Conservation (phyloP, 352 stramenopile species). For the Pythium aristosporum region DNA sequence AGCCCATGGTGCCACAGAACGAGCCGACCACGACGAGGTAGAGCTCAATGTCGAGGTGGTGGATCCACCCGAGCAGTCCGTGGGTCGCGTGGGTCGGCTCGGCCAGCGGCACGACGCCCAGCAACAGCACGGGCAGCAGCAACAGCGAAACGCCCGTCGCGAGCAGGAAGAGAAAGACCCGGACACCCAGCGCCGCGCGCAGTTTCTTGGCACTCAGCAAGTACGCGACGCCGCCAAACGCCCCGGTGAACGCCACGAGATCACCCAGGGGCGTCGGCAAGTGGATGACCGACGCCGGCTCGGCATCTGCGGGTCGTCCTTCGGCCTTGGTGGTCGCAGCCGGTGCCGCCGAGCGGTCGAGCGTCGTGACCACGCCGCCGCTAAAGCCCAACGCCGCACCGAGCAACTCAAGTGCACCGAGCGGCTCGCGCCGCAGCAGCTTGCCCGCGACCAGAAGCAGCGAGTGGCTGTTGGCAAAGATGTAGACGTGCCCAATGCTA, state of each 20-base stretch:
- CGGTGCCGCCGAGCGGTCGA: constrained; percentile 25
- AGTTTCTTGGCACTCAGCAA: constrained; percentile 46
- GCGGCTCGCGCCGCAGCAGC: constrained; percentile 35
- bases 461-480: constrained; percentile 59
- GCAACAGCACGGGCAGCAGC: constrained; percentile 34
- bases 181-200: constrained; percentile 35
- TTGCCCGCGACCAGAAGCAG: constrained; percentile 55
- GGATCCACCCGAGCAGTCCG: constrained; percentile 46
- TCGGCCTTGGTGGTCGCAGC: neutral
- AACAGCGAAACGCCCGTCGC: constrained; percentile 34
- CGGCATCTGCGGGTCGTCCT: neutral
- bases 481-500: constrained; percentile 56
- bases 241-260: constrained; percentile 52
- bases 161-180: constrained; percentile 46
- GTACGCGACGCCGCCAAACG: constrained; percentile 49
- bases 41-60: constrained; percentile 44
- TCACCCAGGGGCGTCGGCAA: constrained; percentile 30
- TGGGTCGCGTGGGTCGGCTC: constrained; percentile 20
- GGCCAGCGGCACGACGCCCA: constrained; percentile 17
- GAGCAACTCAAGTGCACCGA: constrained; percentile 36
- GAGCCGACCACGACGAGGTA: constrained; percentile 52
- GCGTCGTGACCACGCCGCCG: constrained; percentile 42
- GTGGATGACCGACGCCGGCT: neutral
- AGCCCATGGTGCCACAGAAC: constrained; percentile 52
- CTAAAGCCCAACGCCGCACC: constrained; percentile 40